Percentiles rank a stretch among this genome's conserved stretches.
These are phyloP conservation scores for Amylocarpus encephaloides DNA, from an alignment of 2,329 filamentous ascomycete genomes.

Conservation along the genomic window DNA sequence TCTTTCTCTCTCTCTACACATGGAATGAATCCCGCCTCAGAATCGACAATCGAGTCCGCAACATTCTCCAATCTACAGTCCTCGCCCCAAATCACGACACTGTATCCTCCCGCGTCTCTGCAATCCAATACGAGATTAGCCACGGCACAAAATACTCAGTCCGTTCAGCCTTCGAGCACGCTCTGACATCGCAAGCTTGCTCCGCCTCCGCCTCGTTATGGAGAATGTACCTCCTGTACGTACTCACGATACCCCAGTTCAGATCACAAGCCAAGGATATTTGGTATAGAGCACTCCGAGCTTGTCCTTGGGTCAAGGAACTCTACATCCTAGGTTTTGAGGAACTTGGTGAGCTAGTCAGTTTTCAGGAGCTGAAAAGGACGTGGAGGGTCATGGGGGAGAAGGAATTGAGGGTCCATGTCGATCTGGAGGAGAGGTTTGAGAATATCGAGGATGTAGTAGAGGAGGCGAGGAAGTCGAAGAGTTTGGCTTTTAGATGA, in stretches of 20 bases:
- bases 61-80: slow-evolving; percentile 45
- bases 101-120: slow-evolving; percentile 47
- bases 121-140: slow-evolving; percentile 47
- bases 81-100: slow-evolving; percentile 31
- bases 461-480: not conserved
- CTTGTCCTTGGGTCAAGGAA: slow-evolving; percentile 58
- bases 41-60: slow-evolving; percentile 71
- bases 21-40: slow-evolving; percentile 67
- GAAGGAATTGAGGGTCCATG: slow-evolving; percentile 54
- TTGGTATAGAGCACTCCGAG: slow-evolving; percentile 48
- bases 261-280: slow-evolving; percentile 39
- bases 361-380: slow-evolving; percentile 41
- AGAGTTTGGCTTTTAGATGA: slow-evolving; percentile 5
- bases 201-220: slow-evolving; percentile 40
- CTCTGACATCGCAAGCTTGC: slow-evolving; percentile 34
- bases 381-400: slow-evolving; percentile 52
- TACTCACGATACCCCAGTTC: slow-evolving; percentile 35
- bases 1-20: slow-evolving; percentile 67
- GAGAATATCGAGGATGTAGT: slow-evolving; percentile 20
- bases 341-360: slow-evolving; percentile 27
- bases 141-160: slow-evolving; percentile 45
- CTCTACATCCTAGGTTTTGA: slow-evolving; percentile 52
- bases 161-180: slow-evolving; percentile 49
- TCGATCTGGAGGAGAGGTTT: slow-evolving; percentile 42
- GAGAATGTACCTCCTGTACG: slow-evolving; percentile 47